phyloP scores from a whole-genome alignment of 1,139 yeast genomes.

The Debaryomyces robertsiae region DNA sequence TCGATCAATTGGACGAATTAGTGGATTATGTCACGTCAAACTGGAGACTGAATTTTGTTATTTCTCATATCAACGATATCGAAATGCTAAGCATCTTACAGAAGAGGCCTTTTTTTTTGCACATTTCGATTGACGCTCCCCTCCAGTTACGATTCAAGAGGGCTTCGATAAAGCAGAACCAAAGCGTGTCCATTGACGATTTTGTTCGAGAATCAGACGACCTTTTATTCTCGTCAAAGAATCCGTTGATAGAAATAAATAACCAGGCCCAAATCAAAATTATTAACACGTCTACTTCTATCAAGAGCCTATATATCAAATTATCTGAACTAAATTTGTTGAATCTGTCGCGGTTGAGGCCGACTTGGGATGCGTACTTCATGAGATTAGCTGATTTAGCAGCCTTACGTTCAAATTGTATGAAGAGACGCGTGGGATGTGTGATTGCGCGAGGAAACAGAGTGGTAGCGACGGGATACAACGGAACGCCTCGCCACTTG shows the following conservation, averaged over 20 bases:
- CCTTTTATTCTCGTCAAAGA: constrained; percentile 36
- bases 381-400: constrained; percentile 94
- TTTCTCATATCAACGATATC: constrained; percentile 51
- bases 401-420: constrained; percentile 89
- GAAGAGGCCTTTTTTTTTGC: constrained; percentile 85
- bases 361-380: constrained; percentile 95
- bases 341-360: constrained; percentile 71
- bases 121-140: constrained; percentile 80
- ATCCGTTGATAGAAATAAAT: constrained; percentile 51
- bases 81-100: constrained; percentile 51
- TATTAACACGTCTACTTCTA: constrained; percentile 56
- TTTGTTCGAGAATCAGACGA: constrained; percentile 53
- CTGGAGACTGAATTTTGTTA: constrained; percentile 69
- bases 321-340: constrained; percentile 56
- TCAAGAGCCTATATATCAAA: constrained; percentile 51
- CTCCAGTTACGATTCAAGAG: constrained; percentile 55
- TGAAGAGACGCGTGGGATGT: constrained; percentile 97
- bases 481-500: constrained; percentile 92
- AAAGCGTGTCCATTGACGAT: constrained; percentile 31
- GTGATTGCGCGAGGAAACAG: constrained; percentile 85
- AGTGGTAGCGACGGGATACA: constrained; percentile 94
- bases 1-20: constrained; percentile 45
- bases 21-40: constrained; percentile 65
- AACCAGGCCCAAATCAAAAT: constrained; percentile 62
- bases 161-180: constrained; percentile 28